A percentile compares a stretch with the other conserved stretches of the same genome.
Conservation (phyloP, 148 eudicot species). For the Hydrangea macrophylla region DNA sequence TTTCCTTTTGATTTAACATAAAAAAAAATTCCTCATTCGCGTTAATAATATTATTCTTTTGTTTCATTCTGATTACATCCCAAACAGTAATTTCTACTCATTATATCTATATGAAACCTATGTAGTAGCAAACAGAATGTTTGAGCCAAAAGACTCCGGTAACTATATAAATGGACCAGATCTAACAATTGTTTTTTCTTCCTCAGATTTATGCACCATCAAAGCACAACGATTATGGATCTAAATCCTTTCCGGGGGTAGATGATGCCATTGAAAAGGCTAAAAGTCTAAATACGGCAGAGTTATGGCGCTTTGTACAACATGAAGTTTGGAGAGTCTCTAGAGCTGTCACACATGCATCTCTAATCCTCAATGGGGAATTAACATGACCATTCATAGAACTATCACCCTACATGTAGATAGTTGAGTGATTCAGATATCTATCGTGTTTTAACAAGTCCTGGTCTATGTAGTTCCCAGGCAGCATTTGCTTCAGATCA, state of each 20-base stretch:
- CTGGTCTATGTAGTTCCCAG: neutral
- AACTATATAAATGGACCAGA: no score
- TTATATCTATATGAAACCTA: no score
- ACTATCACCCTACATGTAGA: no score
- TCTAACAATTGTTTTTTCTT: no score
- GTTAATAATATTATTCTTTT: neutral
- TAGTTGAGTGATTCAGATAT: no score
- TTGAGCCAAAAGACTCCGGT: no score
- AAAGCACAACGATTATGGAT: slow-evolving; percentile 55
- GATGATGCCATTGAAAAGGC: slow-evolving; percentile 49
- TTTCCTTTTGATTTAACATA: neutral
- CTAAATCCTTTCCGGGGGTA: slow-evolving; percentile 55
- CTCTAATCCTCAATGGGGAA: slow-evolving; percentile 46
- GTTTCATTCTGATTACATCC: neutral
- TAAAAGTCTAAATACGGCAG: slow-evolving; percentile 23
- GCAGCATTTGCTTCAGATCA: neutral
- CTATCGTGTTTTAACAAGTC: neutral
- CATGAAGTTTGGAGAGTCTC: slow-evolving; percentile 59
- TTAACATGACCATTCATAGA: slow-evolving; percentile 38
- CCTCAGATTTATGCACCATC: slow-evolving; percentile 59
- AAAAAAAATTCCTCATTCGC: neutral
- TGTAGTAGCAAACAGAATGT: neutral
- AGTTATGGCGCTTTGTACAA: slow-evolving; percentile 46
- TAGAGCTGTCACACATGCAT: slow-evolving; percentile 48
- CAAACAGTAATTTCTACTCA: no score